Evolutionary conservation across 1,284 basidiomycete genomes (phyloP), one percentile per base, ranked within the genome.

Genomic region (Ceratobasidium sp.): DNA sequence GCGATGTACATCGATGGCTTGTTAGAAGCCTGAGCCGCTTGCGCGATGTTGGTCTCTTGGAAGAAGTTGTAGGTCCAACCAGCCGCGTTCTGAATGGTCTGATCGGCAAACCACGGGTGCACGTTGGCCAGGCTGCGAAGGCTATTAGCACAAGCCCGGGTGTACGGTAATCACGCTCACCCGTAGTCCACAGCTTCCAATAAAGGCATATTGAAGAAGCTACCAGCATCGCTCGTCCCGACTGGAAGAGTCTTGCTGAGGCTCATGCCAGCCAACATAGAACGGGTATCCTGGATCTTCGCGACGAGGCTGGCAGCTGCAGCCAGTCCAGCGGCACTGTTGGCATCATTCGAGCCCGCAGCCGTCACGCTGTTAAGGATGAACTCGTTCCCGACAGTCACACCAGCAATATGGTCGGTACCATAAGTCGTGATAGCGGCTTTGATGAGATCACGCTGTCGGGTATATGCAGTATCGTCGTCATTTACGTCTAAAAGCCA

Each of bases 211-310:
- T 92, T 95, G 84, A 97, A 93, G 83, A 89, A 92, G 74, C 88
- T 88, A 31, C 96, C 96, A 9, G 96, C 97, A 79, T 99, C 96
- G 7, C 93, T 89, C 14, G 90, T 98, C 22, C 97, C 97, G 39
- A 98, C 88, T 0, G 89, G 89, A 64, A 96, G 83, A 7, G 79
- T 78, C 79, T 86, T 86, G 75, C 79, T 78, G 41, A 86, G 77
- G 4, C 79, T 81, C 75, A 94, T 79, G 13, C 80, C 83, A 9
- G 82, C 76, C 74, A 95, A 79, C 84, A 88, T 87, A 29, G 80
- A 80, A 22, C 86, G 83, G 13, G 89, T 88, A 81, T 93, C 90
- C 0, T 86, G 80, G 76, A 97, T 93, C 81, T 90, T 87, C 19
- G 82, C 77, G 48, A 90, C 84, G 58, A 97, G 88, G 51, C 85